These are phyloP conservation scores for Furcasterigmium furcatum DNA, from an alignment of 2,329 filamentous ascomycete species.

Conservation along the genomic window DNA sequence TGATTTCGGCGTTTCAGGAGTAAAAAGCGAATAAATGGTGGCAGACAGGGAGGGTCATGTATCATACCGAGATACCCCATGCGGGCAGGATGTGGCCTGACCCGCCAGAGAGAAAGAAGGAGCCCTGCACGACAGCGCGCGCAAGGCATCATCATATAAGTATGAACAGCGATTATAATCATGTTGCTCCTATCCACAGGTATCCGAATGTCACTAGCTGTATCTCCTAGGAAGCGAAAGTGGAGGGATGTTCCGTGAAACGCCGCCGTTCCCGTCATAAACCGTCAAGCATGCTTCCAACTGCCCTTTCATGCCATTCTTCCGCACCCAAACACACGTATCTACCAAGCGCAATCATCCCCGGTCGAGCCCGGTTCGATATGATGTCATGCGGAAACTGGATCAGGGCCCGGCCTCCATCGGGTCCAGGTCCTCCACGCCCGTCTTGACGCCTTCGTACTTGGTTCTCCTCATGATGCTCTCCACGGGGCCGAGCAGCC, in stretches of 20 bases:
- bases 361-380: too few species aligned
- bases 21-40: neutral
- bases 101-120: neutral
- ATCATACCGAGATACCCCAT: neutral
- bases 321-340: too few species aligned
- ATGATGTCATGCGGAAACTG: too few species aligned
- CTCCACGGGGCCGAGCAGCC: slow-evolving; percentile 87
- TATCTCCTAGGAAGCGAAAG: slow-evolving; percentile 29
- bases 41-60: neutral
- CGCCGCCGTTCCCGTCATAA: slow-evolving; percentile 7
- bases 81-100: too few species aligned
- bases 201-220: slow-evolving; percentile 30
- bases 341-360: too few species aligned
- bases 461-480: slow-evolving; percentile 84
- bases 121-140: slow-evolving; percentile 25
- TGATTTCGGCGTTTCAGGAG: neutral
- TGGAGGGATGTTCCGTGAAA: slow-evolving; percentile 22
- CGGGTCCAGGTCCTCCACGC: slow-evolving; percentile 66
- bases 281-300: neutral
- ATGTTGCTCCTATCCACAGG: slow-evolving; percentile 16
- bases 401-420: slow-evolving; percentile 40
- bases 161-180: neutral
- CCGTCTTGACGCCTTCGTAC: slow-evolving; percentile 57
- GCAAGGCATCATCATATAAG: neutral
- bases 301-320: too few species aligned